A percentile compares a stretch with the other conserved stretches of the same genome.
These are phyloP conservation scores for Coniochaeta sp. DNA, from an alignment of 2,329 filamentous ascomycete genomes.

Conservation along the genomic window DNA sequence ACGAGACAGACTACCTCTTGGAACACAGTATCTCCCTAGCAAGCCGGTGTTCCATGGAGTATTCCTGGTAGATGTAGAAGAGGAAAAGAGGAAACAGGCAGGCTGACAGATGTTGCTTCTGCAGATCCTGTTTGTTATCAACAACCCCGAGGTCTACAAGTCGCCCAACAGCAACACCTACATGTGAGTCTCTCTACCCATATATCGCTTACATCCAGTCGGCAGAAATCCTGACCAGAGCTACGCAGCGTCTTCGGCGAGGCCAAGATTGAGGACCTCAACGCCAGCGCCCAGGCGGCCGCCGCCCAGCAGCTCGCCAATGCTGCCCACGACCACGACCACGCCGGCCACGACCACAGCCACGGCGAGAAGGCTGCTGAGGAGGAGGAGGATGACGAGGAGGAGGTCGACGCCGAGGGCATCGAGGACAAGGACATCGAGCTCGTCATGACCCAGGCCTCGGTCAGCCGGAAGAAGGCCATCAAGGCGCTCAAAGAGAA, in stretches of 20 bases:
- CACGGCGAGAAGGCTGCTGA: conserved; percentile 70
- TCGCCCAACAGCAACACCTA: conserved; percentile 99
- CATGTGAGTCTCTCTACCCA: conserved; percentile 62
- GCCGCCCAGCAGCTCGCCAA: conserved; percentile 92
- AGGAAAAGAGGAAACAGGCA: conserved; percentile 9
- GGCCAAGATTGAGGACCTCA: conserved; percentile 99
- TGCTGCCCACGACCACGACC: conserved; percentile 58
- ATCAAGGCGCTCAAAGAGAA: conserved; percentile 99
- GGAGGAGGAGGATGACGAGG: conserved; percentile 82
- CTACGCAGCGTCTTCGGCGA: conserved; percentile 86
- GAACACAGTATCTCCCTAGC: neutral
- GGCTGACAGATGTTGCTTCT: neutral
- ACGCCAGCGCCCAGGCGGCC: conserved; percentile 93
- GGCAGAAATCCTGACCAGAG: neutral
- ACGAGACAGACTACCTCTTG: neutral
- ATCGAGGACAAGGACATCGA: conserved; percentile 99
- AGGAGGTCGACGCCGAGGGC: conserved; percentile 90
- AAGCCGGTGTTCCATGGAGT: neutral
- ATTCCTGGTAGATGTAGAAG: neutral
- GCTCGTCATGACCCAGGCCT: conserved; percentile 96
- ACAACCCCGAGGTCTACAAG: conserved; percentile 99
- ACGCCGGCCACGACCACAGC: conserved; percentile 66
- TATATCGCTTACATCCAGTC: neutral
- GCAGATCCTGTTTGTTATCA: conserved; percentile 99
- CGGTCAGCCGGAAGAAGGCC: conserved; percentile 94